Percentiles rank a stretch among this genome's conserved stretches.
Conservation (phyloP, 2,329 filamentous ascomycete species). For the Fusarium sp. region DNA sequence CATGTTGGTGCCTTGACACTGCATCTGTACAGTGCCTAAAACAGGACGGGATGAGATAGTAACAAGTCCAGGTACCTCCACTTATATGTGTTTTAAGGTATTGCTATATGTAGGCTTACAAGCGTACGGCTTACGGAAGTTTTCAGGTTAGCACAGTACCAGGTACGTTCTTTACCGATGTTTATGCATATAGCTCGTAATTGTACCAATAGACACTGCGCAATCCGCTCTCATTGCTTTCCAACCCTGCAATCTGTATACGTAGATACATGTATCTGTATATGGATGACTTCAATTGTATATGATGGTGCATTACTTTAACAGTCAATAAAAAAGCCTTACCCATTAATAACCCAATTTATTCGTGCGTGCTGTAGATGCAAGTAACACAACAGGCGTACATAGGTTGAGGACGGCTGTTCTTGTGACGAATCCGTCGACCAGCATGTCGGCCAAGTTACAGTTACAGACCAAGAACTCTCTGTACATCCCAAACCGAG, state of each 20-base stretch:
- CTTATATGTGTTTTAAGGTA: background rate
- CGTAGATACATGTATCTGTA: background rate
- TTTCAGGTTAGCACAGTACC: background rate
- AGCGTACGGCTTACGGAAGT: background rate
- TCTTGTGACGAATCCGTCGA: background rate
- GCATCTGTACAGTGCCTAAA: background rate
- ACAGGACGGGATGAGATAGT: background rate
- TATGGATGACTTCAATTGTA: background rate
- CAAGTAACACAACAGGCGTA: background rate
- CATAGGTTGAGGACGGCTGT: background rate
- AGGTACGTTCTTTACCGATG: background rate
- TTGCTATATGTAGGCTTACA: background rate
- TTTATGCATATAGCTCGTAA: background rate
- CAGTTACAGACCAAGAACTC: background rate
- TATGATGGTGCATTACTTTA: background rate
- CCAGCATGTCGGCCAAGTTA: background rate
- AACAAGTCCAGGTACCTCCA: background rate
- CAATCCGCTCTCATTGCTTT: background rate
- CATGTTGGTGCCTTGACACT: background rate
- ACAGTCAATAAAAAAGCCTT: background rate
- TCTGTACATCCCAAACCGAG: background rate
- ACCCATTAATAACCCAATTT: background rate
- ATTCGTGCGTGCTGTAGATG: background rate
- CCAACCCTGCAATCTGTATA: background rate
- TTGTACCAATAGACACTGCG: background rate